These are phyloP conservation scores for Durusdinium trenchii DNA, from an alignment of 73 alveolate genomes.

Conservation along the genomic window DNA sequence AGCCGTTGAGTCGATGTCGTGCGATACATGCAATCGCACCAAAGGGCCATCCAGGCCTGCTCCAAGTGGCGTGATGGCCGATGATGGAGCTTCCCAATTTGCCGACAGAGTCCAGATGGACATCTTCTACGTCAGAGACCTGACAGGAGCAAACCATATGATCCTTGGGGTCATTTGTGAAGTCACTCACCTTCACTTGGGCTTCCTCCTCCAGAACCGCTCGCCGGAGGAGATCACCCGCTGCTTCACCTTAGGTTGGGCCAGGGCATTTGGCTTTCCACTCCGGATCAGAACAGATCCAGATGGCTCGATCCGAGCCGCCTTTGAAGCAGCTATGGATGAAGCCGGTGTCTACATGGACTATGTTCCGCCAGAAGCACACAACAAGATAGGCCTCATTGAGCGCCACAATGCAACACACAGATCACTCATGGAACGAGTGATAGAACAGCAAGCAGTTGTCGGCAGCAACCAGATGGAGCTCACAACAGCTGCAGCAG, in stretches of 20 bases:
- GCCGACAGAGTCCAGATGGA: too few species aligned
- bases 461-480: not conserved
- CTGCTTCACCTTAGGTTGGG: not conserved
- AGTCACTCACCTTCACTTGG: not conserved
- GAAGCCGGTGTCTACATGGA: not conserved
- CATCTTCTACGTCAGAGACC: slow-evolving; percentile 3
- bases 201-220: not conserved
- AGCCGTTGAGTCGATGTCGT: not conserved
- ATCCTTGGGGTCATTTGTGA: not conserved
- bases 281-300: not conserved
- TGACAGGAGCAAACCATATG: not conserved
- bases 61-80: not conserved
- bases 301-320: not conserved
- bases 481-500: not conserved
- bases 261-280: not conserved
- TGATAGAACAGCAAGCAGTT: not conserved
- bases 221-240: not conserved
- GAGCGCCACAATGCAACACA: not conserved
- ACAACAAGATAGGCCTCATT: not conserved
- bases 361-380: not conserved
- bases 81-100: not conserved
- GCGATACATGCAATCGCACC: not conserved
- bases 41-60: not conserved
- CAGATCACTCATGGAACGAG: not conserved
- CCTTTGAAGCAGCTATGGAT: not conserved